Conservation (phyloP, 352 stramenopile species). For the Globisporangium recalcitrans region DNA sequence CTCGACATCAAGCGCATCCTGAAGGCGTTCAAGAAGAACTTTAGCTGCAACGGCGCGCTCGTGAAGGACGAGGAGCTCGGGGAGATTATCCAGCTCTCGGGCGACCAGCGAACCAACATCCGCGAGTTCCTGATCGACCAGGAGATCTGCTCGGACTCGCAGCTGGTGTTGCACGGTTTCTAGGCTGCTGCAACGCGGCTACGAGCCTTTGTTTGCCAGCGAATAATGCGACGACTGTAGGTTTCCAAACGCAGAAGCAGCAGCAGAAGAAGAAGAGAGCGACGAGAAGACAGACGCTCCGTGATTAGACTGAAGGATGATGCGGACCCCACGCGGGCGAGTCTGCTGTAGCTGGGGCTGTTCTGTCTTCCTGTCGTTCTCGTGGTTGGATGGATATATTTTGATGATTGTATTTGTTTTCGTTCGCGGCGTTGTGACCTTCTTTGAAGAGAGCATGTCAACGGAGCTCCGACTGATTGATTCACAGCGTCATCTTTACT, state of each 20-base stretch:
- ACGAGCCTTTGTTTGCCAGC: background rate
- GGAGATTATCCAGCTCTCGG: constrained; percentile 99
- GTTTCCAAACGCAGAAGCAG: constrained; percentile 4
- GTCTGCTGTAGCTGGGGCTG: background rate
- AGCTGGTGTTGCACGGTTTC: constrained; percentile 98
- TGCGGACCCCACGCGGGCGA: background rate
- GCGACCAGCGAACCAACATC: constrained; percentile 99
- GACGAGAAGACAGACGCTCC: background rate
- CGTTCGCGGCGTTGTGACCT: background rate
- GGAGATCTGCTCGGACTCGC: constrained; percentile 96
- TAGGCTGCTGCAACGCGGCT: constrained; percentile 49
- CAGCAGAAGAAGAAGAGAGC: background rate
- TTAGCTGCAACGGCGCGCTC: constrained; percentile 99
- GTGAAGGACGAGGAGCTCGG: constrained; percentile 97
- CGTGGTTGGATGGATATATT: constrained; percentile 19
- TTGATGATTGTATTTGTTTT: constrained; percentile 17
- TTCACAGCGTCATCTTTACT: background rate
- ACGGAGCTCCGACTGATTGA: background rate
- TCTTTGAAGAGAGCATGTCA: too few species aligned
- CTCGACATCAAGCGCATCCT: constrained; percentile 99
- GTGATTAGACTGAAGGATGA: constrained; percentile 3
- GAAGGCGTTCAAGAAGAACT: constrained; percentile 99
- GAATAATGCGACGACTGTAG: background rate
- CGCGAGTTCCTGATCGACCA: constrained; percentile 98
- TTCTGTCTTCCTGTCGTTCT: background rate